Evolutionary conservation across 2,329 filamentous ascomycete genomes (phyloP).

Genomic region (Pseudogymnoascus verrucosus): DNA sequence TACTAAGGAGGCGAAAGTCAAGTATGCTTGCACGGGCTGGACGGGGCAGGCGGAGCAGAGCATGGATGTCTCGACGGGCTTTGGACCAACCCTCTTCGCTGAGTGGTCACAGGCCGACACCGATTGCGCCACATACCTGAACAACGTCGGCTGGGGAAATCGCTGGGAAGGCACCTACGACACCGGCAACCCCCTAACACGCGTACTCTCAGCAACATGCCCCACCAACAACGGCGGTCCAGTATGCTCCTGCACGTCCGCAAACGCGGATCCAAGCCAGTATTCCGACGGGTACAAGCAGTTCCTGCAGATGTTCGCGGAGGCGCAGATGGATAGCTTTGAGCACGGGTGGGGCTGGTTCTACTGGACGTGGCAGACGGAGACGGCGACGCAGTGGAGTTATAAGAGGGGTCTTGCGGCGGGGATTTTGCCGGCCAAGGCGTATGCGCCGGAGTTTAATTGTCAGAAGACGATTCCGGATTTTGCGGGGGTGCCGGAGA

Average conservation of each 20-base stretch:
- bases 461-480: slow-evolving; percentile 49
- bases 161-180: slow-evolving; percentile 82
- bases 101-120: slow-evolving; percentile 98
- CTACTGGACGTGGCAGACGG: slow-evolving; percentile 98
- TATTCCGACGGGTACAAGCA: slow-evolving; percentile 73
- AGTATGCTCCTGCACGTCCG: slow-evolving; percentile 63
- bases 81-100: slow-evolving; percentile 87
- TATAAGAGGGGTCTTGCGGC: slow-evolving; percentile 72
- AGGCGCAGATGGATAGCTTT: slow-evolving; percentile 93
- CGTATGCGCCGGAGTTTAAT: slow-evolving; percentile 62
- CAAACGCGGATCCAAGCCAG: slow-evolving; percentile 62
- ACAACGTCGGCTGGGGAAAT: slow-evolving; percentile 80
- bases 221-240: slow-evolving; percentile 48
- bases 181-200: slow-evolving; percentile 42
- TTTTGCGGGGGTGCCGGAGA: slow-evolving; percentile 44
- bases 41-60: slow-evolving; percentile 66
- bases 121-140: slow-evolving; percentile 80
- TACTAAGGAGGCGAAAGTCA: slow-evolving; percentile 73
- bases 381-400: slow-evolving; percentile 82
- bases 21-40: slow-evolving; percentile 85
- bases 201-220: slow-evolving; percentile 65
- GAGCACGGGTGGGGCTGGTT: slow-evolving; percentile 96
- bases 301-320: slow-evolving; percentile 82
- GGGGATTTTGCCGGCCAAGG: slow-evolving; percentile 70
- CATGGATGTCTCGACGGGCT: slow-evolving; percentile 68